Base-by-base conservation (phyloP, 305 asterid genomes). In the Galium porrigens region DNA sequence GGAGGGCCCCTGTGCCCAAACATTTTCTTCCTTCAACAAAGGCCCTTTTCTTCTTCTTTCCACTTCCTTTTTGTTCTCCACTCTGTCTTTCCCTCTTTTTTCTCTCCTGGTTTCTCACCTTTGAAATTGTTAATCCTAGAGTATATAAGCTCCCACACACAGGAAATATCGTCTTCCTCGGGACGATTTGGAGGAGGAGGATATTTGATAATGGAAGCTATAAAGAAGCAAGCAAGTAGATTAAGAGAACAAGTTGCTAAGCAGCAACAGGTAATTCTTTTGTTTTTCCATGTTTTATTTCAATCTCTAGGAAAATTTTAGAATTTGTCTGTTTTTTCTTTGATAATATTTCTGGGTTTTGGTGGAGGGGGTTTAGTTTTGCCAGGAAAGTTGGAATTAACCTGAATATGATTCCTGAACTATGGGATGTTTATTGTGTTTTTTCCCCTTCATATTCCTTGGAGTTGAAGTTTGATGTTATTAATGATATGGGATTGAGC, bases 221-320 rank as follows among this genome's bases (percentile, higher is more conserved):
- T 90, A 22, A 90, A 85, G 94, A 88, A 88, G 80, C 96, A 90
- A 73, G 96, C 97, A 10, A 83, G 80, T 77, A 88, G 82, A 82
- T 71, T 90, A 36, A 84, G 97, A 67, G 96, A 88, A 66, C 96
- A 90, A 82, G 97, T 90, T 42, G 97, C 97, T 44, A 84, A 83
- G 72, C 97, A 90, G 62, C 97, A 90, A 20, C 97, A 90, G 97
- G 97, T 89, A 63, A 39, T 52, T 48, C 22, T n/a, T 11, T 61
- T 33, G 17, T 36, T 59, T 18, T 58, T 58, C 3, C 17, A 6
- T 58, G 44, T 18, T 48, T 48, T 48, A 4, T 48, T 48, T 48
- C 22, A 48, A 48, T 12, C 46, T 17, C 33, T 36, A 34, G 37
- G 20, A 11, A 27, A 53, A 14, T 52, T 7, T 6, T 65, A 3